Conservation (phyloP, 2,329 filamentous ascomycete genomes). For the Fusarium solani-melongenae region DNA sequence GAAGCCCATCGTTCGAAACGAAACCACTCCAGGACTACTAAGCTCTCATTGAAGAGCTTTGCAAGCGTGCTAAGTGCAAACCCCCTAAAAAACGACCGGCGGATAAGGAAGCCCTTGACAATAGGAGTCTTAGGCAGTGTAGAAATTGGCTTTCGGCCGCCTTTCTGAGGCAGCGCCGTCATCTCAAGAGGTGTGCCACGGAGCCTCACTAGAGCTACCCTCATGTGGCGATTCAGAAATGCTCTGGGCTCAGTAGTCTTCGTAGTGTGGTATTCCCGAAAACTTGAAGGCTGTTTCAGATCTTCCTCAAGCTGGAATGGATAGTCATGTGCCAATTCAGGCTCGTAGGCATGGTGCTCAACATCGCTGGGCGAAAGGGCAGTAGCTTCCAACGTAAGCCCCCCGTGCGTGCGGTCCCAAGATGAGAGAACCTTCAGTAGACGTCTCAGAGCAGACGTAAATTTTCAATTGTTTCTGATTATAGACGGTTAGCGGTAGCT, state of each 20-base stretch:
- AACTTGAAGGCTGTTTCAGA: not conserved
- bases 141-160: not conserved
- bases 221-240: not conserved
- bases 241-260: not conserved
- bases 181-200: constrained; percentile 14
- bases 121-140: not conserved
- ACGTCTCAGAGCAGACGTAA: not conserved
- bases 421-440: constrained; percentile 5
- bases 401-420: not conserved
- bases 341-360: not conserved
- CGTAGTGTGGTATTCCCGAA: not conserved
- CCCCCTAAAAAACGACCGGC: not conserved
- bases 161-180: not conserved
- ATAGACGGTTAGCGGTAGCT: not conserved
- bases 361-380: constrained; percentile 22
- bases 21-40: constrained; percentile 8
- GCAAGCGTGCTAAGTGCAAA: constrained; percentile 4
- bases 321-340: not conserved
- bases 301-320: constrained; percentile 7
- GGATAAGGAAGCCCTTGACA: constrained; percentile 11
- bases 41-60: constrained; percentile 8
- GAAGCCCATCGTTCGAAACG: not conserved
- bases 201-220: not conserved
- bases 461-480: constrained; percentile 13
- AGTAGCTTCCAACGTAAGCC: constrained; percentile 8